Evolutionary conservation across 116 monocot species (phyloP).

Genomic region (Cymodocea nodosa): DNA sequence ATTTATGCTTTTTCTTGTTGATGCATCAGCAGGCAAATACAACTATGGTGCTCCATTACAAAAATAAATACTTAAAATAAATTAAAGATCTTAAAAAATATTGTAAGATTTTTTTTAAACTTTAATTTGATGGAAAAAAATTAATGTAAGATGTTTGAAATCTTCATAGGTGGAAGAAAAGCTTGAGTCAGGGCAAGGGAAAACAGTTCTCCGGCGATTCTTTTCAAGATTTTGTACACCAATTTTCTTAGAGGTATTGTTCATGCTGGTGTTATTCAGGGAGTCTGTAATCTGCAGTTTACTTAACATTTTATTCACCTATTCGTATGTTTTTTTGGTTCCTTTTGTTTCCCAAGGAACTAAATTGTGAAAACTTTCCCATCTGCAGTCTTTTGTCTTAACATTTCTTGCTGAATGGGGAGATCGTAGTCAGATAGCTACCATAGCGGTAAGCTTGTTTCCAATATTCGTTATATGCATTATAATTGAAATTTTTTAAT

Average conservation of each 20-base stretch:
- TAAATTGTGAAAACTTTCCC: constrained; percentile 4
- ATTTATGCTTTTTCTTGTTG: too few species aligned
- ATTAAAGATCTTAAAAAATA: too few species aligned
- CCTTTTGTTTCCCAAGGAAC: background rate
- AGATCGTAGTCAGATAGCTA: constrained; percentile 97
- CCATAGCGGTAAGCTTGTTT: constrained; percentile 66
- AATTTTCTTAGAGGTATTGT: constrained; percentile 86
- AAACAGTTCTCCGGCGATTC: constrained; percentile 60
- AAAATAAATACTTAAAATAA: too few species aligned
- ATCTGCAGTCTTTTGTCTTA: constrained; percentile 86
- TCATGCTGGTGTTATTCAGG: background rate
- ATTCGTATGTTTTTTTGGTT: background rate
- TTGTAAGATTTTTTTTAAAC: too few species aligned
- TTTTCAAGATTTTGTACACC: constrained; percentile 96
- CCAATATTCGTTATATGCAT: too few species aligned
- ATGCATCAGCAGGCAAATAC: too few species aligned
- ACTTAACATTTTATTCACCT: too few species aligned
- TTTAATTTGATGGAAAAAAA: too few species aligned
- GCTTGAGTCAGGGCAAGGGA: constrained; percentile 86
- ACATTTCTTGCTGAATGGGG: constrained; percentile 99
- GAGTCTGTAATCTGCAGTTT: background rate
- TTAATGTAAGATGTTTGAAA: background rate
- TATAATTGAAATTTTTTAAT: too few species aligned
- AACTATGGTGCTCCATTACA: too few species aligned
- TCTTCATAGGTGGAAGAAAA: constrained; percentile 86